A percentile compares a stretch with the other conserved stretches of the same genome.
Conservation (phyloP, 163 green algal genomes). For the Coccomyxa subellipsoidea region DNA sequence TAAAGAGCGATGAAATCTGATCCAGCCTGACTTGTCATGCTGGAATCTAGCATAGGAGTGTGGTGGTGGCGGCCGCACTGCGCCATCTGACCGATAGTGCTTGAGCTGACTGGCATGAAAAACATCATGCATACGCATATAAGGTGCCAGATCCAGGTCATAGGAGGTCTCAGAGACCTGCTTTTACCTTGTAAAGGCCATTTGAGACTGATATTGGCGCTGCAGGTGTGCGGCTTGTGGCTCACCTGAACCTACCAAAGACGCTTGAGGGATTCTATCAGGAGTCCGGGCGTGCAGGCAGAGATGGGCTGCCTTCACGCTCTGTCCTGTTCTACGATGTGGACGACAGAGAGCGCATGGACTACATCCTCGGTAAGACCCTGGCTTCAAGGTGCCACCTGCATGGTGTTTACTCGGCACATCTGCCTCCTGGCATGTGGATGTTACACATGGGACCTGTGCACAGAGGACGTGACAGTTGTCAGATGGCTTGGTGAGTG, state of each 20-base stretch:
- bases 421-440: neutral
- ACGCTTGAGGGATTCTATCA: constrained; percentile 45
- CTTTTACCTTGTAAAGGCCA: constrained; percentile 34
- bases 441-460: too few species aligned
- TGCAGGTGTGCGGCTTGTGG: constrained; percentile 47
- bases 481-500: neutral
- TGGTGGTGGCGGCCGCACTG: neutral
- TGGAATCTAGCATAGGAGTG: too few species aligned
- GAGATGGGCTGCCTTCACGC: constrained; percentile 32
- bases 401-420: neutral
- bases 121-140: constrained; percentile 27
- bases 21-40: too few species aligned
- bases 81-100: neutral
- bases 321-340: constrained; percentile 34
- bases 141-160: constrained; percentile 25
- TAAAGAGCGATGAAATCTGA: too few species aligned
- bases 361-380: constrained; percentile 18
- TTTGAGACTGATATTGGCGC: neutral
- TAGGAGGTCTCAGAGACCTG: constrained; percentile 21
- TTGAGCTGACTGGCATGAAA: constrained; percentile 40
- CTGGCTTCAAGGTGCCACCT: neutral
- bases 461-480: neutral
- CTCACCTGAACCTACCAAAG: constrained; percentile 49
- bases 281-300: constrained; percentile 42
- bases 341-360: constrained; percentile 24